Conservation (phyloP, 176 grass and related monocot species). For the Aechmea fasciata region DNA sequence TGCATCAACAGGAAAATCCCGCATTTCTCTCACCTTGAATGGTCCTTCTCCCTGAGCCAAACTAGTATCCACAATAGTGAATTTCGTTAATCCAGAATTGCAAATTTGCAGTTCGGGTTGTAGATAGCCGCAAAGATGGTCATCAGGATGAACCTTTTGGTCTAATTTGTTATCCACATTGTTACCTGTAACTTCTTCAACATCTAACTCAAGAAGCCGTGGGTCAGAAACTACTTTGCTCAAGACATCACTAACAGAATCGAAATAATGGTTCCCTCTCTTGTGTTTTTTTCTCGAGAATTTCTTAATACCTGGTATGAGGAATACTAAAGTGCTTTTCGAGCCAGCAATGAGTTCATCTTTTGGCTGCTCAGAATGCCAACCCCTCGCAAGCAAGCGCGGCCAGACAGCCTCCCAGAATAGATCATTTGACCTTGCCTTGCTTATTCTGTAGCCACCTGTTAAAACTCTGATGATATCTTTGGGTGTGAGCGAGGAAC, state of each 20-base stretch:
- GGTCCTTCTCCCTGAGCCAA: constrained; percentile 55
- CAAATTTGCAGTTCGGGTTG: constrained; percentile 17
- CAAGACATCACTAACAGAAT: constrained; percentile 84
- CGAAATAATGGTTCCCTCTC: constrained; percentile 86
- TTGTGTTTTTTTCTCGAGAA: constrained; percentile 68
- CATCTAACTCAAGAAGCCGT: constrained; percentile 55
- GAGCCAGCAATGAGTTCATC: constrained; percentile 36
- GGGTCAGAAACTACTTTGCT: constrained; percentile 64
- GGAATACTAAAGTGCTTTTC: constrained; percentile 62
- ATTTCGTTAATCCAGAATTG: constrained; percentile 53
- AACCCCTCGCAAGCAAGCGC: constrained; percentile 81
- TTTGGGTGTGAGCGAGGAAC: constrained; percentile 49
- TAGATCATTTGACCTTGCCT: constrained; percentile 81
- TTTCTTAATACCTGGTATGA: constrained; percentile 61
- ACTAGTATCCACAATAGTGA: constrained; percentile 89
- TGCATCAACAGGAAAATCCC: constrained; percentile 59
- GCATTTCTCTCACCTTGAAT: constrained; percentile 57
- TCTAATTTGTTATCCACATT: constrained; percentile 23
- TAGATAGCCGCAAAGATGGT: constrained; percentile 15
- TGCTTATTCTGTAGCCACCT: constrained; percentile 91
- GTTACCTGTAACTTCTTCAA: constrained; percentile 26
- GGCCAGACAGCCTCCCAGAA: constrained; percentile 99
- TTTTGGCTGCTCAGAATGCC: constrained; percentile 90
- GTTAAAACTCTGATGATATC: constrained; percentile 97
- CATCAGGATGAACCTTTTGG: constrained; percentile 31